phyloP scores from a whole-genome alignment of 2,329 filamentous ascomycete species.

The Diaporthe ilicicola region DNA sequence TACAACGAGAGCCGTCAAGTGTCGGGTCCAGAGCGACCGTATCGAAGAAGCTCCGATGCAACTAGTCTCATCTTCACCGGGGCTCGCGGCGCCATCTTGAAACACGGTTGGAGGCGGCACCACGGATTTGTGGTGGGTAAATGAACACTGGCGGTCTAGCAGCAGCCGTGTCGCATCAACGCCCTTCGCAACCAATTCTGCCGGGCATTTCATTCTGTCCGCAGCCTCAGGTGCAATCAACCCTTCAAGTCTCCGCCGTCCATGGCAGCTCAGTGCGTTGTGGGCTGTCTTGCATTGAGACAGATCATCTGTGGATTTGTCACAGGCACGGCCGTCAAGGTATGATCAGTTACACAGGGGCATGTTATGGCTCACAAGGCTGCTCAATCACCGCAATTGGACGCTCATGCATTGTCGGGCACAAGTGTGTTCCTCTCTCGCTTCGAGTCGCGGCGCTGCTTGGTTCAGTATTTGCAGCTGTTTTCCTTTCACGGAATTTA shows the following conservation, averaged over 20 bases:
- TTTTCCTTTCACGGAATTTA: neutral
- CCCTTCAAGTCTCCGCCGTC: neutral
- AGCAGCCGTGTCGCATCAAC: conserved; percentile 6
- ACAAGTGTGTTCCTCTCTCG: neutral
- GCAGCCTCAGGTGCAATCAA: neutral
- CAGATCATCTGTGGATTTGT: neutral
- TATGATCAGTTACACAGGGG: neutral
- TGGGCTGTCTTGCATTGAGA: neutral
- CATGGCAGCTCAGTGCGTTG: neutral
- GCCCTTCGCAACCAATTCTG: neutral
- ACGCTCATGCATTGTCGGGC: neutral
- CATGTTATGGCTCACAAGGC: neutral
- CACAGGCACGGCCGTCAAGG: neutral
- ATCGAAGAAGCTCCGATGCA: neutral
- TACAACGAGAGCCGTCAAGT: neutral
- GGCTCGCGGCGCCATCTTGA: conserved; percentile 2
- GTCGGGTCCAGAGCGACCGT: neutral
- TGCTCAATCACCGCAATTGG: neutral
- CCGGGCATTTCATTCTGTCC: neutral
- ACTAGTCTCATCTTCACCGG: conserved; percentile 3
- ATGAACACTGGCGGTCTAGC: conserved; percentile 1
- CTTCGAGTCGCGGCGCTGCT: neutral
- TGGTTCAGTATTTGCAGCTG: neutral
- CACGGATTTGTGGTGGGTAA: conserved; percentile 7
- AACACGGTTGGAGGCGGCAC: conserved; percentile 15